A percentile compares a stretch with the other conserved stretches of the same genome.
Evolutionary conservation across 495 filamentous ascomycete genomes (phyloP).

Genomic region (Penicillium coffeae): DNA sequence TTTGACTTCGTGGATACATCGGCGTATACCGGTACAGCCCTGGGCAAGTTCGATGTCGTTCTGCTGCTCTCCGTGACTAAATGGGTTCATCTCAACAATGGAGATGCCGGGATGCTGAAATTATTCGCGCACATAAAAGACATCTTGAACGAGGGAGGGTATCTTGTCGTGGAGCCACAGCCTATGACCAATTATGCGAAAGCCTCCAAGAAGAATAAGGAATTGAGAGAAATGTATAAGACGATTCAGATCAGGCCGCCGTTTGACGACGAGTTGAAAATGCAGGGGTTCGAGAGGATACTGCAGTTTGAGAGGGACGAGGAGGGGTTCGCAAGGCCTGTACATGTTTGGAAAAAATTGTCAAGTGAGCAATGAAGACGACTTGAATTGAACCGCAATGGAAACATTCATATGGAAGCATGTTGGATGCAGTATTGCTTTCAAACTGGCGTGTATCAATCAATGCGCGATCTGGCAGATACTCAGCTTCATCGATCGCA

Average conservation of each 20-base stretch:
- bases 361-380: too few species aligned
- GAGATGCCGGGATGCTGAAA: conserved; percentile 23
- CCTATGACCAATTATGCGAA: conserved; percentile 32
- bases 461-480: too few species aligned
- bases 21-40: conserved; percentile 43
- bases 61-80: conserved; percentile 28
- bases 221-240: conserved; percentile 29
- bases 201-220: conserved; percentile 28
- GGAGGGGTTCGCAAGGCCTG: conserved; percentile 26
- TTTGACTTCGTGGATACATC: conserved; percentile 50
- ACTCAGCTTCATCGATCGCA: too few species aligned
- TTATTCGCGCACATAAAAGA: conserved; percentile 24
- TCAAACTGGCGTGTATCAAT: too few species aligned
- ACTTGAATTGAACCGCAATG: too few species aligned
- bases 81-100: conserved; percentile 29
- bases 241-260: conserved; percentile 23
- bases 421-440: too few species aligned
- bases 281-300: conserved; percentile 25
- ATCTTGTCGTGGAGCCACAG: conserved; percentile 28
- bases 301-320: conserved; percentile 24
- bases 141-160: conserved; percentile 25
- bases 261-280: conserved; percentile 24
- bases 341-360: conserved; percentile 28
- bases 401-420: too few species aligned
- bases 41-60: conserved; percentile 29